These are phyloP conservation scores for Fusarium temperatum DNA, from an alignment of 2,329 filamentous ascomycete genomes.

Conservation along the genomic window DNA sequence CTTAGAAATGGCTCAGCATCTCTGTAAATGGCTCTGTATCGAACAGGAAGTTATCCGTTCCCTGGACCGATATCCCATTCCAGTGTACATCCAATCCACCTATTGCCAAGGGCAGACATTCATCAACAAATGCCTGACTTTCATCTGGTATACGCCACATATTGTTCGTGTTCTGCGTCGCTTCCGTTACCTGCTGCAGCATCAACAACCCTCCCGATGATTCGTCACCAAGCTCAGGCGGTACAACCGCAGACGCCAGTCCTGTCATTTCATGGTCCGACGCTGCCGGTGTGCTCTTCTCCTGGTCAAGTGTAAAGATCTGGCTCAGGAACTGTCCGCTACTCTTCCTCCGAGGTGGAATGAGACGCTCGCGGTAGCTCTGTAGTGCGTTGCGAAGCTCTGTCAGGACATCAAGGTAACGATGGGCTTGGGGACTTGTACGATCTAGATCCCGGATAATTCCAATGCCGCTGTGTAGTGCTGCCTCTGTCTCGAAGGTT, in stretches of 20 bases:
- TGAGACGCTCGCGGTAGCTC: neutral
- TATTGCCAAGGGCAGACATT: neutral
- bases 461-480: neutral
- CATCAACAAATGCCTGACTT: neutral
- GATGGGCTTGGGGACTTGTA: neutral
- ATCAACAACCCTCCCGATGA: neutral
- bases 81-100: neutral
- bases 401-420: neutral
- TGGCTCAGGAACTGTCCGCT: neutral
- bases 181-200: neutral
- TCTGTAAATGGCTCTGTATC: neutral
- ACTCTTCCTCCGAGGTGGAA: neutral
- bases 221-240: neutral
- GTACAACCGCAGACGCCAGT: neutral
- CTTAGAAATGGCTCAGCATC: neutral
- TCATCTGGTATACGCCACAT: neutral
- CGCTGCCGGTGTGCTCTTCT: neutral
- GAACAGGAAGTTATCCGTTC: conserved; percentile 1
- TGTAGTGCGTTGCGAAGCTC: neutral
- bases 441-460: neutral
- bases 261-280: neutral
- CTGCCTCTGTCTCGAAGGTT: neutral
- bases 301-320: neutral
- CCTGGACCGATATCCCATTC: neutral
- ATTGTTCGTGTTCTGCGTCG: neutral